Percentiles rank a stretch among this genome's conserved stretches.
Conservation (phyloP, 192 early-diverging fungal species). For the Thamnidium elegans region DNA sequence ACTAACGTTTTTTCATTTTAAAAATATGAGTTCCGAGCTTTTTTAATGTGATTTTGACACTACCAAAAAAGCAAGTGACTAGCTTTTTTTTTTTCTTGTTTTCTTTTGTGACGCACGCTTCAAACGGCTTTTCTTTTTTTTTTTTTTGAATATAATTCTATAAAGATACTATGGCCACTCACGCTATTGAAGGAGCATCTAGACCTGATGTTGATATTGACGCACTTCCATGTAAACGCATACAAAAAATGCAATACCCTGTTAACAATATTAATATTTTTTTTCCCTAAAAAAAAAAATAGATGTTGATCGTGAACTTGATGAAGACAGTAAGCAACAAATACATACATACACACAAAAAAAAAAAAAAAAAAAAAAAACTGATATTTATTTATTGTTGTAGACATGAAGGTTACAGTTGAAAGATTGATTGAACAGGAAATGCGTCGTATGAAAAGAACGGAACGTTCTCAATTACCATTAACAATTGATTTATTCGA, state of each 20-base stretch:
- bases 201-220: conserved; percentile 33
- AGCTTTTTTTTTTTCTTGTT: too few species aligned
- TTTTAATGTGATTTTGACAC: too few species aligned
- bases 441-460: conserved; percentile 48
- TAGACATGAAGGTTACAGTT: conserved; percentile 47
- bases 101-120: too few species aligned
- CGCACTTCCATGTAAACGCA: conserved; percentile 46
- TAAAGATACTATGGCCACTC: too few species aligned
- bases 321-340: conserved; percentile 39
- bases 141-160: too few species aligned
- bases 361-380: too few species aligned
- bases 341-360: neutral
- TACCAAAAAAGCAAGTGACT: too few species aligned
- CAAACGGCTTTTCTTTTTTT: too few species aligned
- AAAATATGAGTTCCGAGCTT: too few species aligned
- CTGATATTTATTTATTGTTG: neutral
- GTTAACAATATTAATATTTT: neutral
- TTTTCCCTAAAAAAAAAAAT: neutral
- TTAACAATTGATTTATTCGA: conserved; percentile 47
- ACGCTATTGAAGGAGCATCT: neutral
- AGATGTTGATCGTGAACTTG: conserved; percentile 54
- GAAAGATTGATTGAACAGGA: conserved; percentile 55
- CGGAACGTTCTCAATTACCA: conserved; percentile 37
- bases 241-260: neutral
- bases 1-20: too few species aligned